Evolutionary conservation across 169 alveolate species (phyloP).

Genomic region (Eimeria nieschulzi): DNA sequence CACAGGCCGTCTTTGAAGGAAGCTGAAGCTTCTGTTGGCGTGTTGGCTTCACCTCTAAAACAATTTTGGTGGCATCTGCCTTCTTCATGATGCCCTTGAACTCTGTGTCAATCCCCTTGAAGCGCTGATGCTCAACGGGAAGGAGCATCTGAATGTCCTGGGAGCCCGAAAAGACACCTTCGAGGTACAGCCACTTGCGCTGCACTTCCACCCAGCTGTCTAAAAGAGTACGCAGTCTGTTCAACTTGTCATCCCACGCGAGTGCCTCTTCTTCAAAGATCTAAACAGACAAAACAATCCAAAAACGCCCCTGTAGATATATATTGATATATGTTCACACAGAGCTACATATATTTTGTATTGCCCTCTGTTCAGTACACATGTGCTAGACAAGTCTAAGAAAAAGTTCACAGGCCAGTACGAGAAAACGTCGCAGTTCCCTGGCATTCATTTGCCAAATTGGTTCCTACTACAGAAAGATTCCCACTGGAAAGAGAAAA

Average conservation of each 20-base stretch:
- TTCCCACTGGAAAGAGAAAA: too few relatives aligned
- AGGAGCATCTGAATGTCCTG: slow-evolving; percentile 96
- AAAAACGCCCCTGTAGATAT: neutral
- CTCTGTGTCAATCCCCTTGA: slow-evolving; percentile 95
- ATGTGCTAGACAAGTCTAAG: too few relatives aligned
- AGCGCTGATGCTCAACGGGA: slow-evolving; percentile 94
- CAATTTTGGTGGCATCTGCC: slow-evolving; percentile 78
- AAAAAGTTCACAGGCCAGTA: too few relatives aligned
- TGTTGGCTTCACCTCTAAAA: slow-evolving; percentile 39
- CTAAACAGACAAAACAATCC: slow-evolving; percentile 80
- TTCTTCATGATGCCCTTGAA: slow-evolving; percentile 94
- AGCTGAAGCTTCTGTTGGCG: neutral
- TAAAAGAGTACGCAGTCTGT: slow-evolving; percentile 91
- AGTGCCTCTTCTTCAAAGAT: slow-evolving; percentile 94
- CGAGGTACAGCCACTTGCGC: slow-evolving; percentile 97
- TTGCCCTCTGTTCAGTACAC: too few relatives aligned
- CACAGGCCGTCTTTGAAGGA: neutral
- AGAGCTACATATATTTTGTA: too few relatives aligned
- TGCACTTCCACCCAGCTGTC: slow-evolving; percentile 98
- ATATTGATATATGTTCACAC: too few relatives aligned
- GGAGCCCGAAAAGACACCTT: slow-evolving; percentile 97
- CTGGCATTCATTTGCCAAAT: too few relatives aligned
- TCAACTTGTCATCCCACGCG: slow-evolving; percentile 96
- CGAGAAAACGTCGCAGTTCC: too few relatives aligned
- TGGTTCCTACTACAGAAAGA: neutral